Percentiles rank a stretch among this genome's conserved stretches.
phyloP scores from a whole-genome alignment of 176 grass and related monocot species.

The Lolium perenne region DNA sequence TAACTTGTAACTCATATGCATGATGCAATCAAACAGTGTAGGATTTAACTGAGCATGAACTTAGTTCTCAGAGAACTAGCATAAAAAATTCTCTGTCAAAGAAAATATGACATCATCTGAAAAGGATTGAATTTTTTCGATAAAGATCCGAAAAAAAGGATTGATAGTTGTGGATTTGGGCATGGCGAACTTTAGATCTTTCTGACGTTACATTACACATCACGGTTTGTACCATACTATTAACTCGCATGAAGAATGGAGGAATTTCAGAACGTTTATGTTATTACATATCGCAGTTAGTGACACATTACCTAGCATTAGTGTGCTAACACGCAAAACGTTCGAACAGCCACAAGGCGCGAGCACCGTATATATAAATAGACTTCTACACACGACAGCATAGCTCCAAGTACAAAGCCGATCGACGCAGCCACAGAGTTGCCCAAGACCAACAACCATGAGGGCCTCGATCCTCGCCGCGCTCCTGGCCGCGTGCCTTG shows the following conservation, averaged over 20 bases:
- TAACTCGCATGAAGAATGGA: neutral
- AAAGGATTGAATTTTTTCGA: no score
- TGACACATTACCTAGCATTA: neutral
- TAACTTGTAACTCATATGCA: no score
- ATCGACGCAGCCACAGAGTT: neutral
- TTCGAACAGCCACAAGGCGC: neutral
- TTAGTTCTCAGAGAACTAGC: no score
- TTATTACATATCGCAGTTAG: constrained; percentile 5
- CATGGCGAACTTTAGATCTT: neutral
- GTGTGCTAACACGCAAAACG: constrained; percentile 11
- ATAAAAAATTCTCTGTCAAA: no score
- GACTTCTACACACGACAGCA: neutral
- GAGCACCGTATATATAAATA: constrained; percentile 36
- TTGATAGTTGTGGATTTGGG: no score
- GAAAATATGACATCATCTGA: no score
- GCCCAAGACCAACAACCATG: constrained; percentile 13
- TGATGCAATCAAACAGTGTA: no score
- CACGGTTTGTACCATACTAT: neutral
- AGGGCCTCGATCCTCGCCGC: constrained; percentile 4
- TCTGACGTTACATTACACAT: neutral
- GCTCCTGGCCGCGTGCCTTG: constrained; percentile 39
- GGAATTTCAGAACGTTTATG: neutral
- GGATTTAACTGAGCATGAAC: no score
- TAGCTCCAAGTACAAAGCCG: neutral
- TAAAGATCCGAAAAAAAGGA: no score